These are phyloP conservation scores for Ilyonectria mors-panacis DNA, from an alignment of 2,329 filamentous ascomycete species.

Conservation along the genomic window DNA sequence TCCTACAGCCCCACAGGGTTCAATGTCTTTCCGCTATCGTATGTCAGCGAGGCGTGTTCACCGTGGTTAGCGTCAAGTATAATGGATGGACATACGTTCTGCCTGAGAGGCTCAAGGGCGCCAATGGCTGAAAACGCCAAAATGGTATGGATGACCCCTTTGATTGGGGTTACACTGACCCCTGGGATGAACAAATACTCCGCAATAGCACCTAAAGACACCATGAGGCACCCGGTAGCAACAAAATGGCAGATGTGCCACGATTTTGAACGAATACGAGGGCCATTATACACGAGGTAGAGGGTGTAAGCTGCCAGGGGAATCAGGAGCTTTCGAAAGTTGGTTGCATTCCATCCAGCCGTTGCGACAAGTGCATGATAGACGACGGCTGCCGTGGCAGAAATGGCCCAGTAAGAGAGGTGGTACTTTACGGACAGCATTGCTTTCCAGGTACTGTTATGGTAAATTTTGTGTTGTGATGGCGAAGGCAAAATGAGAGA, in stretches of 20 bases:
- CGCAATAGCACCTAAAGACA: constrained; percentile 17
- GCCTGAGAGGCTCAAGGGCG: constrained; percentile 11
- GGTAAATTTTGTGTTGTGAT: no score
- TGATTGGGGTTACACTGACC: neutral
- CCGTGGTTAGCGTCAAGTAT: neutral
- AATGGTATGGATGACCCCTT: constrained; percentile 6
- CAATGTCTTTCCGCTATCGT: constrained; percentile 6
- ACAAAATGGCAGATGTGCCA: neutral
- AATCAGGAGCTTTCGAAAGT: neutral
- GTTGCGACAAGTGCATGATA: constrained; percentile 1
- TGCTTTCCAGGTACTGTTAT: neutral
- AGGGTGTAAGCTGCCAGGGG: neutral
- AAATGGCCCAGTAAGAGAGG: constrained; percentile 10
- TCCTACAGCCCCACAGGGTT: neutral
- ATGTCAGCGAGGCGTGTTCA: neutral
- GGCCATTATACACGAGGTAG: neutral
- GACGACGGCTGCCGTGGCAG: neutral
- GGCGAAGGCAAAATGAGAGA: no score
- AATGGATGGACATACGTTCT: neutral
- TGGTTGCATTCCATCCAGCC: neutral
- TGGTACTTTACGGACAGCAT: constrained; percentile 17
- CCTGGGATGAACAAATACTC: constrained; percentile 23
- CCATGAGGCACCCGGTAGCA: constrained; percentile 5
- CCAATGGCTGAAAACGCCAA: constrained; percentile 12
- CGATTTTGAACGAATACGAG: neutral